These are phyloP conservation scores for Apiotrichum mycotoxinovorans DNA, from an alignment of 1,284 basidiomycete species.

Conservation along the genomic window DNA sequence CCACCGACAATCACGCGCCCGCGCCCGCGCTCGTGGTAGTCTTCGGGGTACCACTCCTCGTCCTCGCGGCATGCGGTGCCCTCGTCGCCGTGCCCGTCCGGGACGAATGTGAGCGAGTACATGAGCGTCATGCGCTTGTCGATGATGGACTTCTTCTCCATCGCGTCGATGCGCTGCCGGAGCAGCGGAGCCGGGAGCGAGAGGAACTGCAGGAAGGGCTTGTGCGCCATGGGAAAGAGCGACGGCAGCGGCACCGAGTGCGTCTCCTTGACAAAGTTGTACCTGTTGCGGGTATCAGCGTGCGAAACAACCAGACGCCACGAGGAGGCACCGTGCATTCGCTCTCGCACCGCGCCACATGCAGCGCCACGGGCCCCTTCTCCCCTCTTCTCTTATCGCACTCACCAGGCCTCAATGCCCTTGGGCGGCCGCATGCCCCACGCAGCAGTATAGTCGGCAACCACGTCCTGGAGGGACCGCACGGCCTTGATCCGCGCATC, in stretches of 20 bases:
- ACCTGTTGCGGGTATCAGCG: too few relatives aligned
- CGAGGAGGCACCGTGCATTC: too few relatives aligned
- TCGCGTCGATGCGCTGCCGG: constrained; percentile 24
- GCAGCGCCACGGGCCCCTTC: too few relatives aligned
- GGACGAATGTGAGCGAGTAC: constrained; percentile 37
- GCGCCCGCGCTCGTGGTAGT: constrained; percentile 25
- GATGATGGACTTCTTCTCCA: constrained; percentile 2
- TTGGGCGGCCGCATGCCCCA: constrained; percentile 38
- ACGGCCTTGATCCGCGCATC: constrained; percentile 25
- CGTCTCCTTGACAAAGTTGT: constrained; percentile 28
- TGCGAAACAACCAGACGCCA: too few relatives aligned
- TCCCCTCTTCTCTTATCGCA: neutral
- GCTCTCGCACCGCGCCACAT: too few relatives aligned
- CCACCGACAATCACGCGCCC: constrained; percentile 33
- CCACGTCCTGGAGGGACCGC: constrained; percentile 28
- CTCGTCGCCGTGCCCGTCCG: constrained; percentile 35
- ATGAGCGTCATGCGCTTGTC: constrained; percentile 4
- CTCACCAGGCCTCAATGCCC: constrained; percentile 43
- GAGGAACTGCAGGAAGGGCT: constrained; percentile 37
- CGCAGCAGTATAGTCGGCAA: constrained; percentile 31
- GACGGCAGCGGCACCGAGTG: constrained; percentile 25
- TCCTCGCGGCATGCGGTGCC: constrained; percentile 31
- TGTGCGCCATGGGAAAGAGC: constrained; percentile 33
- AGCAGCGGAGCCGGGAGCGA: constrained; percentile 28
- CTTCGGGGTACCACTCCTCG: constrained; percentile 20